Conservation (phyloP, 2,329 filamentous ascomycete genomes). For the Remersonia thermophila region DNA sequence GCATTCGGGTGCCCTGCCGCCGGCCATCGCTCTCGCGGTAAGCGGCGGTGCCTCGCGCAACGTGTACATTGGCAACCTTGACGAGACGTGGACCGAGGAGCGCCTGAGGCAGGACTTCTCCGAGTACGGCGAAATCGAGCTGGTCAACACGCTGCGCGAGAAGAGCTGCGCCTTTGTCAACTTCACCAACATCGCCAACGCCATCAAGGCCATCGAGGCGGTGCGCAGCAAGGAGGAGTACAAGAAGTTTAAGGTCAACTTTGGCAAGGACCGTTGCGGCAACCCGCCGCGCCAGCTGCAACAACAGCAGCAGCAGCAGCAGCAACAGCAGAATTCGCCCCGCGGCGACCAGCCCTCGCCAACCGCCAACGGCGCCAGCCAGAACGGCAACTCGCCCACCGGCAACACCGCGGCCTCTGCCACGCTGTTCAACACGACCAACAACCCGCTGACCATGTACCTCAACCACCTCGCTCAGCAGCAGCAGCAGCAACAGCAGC, state of each 20-base stretch:
- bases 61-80: conserved; percentile 94
- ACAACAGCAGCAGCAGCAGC: conserved; percentile 25
- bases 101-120: conserved; percentile 91
- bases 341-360: conserved; percentile 49
- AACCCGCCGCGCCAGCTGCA: conserved; percentile 86
- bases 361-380: conserved; percentile 45
- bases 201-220: conserved; percentile 97
- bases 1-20: conserved; percentile 90
- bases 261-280: conserved; percentile 95
- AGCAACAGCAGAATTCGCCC: conserved; percentile 43
- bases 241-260: conserved; percentile 98
- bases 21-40: conserved; percentile 89
- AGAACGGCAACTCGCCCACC: conserved; percentile 45
- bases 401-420: conserved; percentile 50
- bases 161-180: conserved; percentile 99
- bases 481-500: conserved; percentile 60
- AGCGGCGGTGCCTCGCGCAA: conserved; percentile 96
- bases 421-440: conserved; percentile 66
- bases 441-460: conserved; percentile 89
- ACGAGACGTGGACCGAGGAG: conserved; percentile 95
- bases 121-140: conserved; percentile 93
- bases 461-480: conserved; percentile 70
- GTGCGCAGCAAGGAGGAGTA: conserved; percentile 93
- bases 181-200: conserved; percentile 99
- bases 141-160: conserved; percentile 91